These are phyloP conservation scores for Aquilaria sinensis DNA, from an alignment of 345 rosid species.

Conservation along the genomic window DNA sequence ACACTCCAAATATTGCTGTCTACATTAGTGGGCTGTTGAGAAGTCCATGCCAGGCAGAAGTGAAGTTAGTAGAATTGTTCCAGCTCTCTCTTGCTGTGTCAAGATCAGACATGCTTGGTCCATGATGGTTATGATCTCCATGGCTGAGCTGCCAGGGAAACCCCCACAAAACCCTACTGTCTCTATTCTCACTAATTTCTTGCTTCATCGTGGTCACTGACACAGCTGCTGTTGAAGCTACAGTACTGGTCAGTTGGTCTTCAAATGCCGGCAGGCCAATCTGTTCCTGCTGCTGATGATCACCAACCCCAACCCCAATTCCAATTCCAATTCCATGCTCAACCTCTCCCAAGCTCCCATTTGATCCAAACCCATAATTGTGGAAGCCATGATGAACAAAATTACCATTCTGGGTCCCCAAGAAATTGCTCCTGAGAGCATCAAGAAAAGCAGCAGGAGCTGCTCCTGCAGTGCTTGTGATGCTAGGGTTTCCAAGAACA, in stretches of 20 bases:
- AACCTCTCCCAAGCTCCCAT: conserved; percentile 28
- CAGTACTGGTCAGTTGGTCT: conserved; percentile 15
- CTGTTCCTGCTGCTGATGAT: conserved; percentile 8
- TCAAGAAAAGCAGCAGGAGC: conserved; percentile 21
- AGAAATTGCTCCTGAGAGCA: conserved; percentile 28
- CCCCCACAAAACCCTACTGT: conserved; percentile 42
- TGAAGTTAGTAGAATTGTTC: conserved; percentile 37
- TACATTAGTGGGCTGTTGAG: conserved; percentile 50
- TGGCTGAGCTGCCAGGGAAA: conserved; percentile 64
- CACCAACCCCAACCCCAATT: conserved; percentile 14
- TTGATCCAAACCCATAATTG: conserved; percentile 35
- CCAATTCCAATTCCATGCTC: conserved; percentile 5
- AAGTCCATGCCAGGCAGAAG: conserved; percentile 50
- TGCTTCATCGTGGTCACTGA: conserved; percentile 55
- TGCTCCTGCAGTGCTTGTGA: conserved; percentile 4
- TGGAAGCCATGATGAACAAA: neutral
- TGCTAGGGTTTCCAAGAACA: conserved; percentile 29
- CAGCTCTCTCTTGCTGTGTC: conserved; percentile 46
- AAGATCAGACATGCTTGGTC: conserved; percentile 24
- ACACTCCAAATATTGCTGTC: conserved; percentile 13
- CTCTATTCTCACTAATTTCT: conserved; percentile 30
- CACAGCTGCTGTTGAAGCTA: conserved; percentile 33
- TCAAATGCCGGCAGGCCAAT: conserved; percentile 28
- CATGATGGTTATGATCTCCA: conserved; percentile 26
- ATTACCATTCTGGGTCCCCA: conserved; percentile 38